Evolutionary conservation across 179 eudicot species (phyloP).

Genomic region (Gypsophila paniculata): DNA sequence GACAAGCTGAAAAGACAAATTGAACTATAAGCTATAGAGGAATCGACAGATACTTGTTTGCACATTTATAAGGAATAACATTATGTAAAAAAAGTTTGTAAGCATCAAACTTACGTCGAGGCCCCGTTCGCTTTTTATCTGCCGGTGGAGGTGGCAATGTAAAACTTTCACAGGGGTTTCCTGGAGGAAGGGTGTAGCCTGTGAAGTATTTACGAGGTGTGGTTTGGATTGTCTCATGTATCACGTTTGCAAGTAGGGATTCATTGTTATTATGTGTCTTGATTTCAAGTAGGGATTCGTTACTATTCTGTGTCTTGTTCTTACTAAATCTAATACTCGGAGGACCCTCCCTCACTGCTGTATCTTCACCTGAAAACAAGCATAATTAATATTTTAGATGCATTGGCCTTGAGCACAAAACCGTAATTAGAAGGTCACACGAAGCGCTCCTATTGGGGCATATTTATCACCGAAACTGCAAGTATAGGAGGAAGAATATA

Average conservation of each 20-base stretch:
- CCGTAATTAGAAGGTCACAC: neutral
- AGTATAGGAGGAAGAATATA: neutral
- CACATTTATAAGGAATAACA: conserved; percentile 7
- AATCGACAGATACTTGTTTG: neutral
- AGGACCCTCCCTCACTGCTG: conserved; percentile 33
- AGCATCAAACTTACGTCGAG: conserved; percentile 38
- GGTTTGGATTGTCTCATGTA: conserved; percentile 18
- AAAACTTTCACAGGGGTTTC: conserved; percentile 46
- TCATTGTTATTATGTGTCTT: conserved; percentile 15
- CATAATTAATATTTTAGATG: conserved; percentile 13
- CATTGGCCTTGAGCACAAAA: neutral
- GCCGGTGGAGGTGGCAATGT: conserved; percentile 49
- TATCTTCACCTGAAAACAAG: conserved; percentile 59
- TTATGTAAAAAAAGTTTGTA: neutral
- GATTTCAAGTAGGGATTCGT: conserved; percentile 19
- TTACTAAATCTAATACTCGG: conserved; percentile 37
- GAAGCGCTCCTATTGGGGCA: conserved; percentile 1
- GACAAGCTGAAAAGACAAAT: conserved; percentile 38
- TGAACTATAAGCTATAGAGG: conserved; percentile 13
- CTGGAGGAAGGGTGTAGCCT: conserved; percentile 69
- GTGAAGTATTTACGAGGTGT: conserved; percentile 51
- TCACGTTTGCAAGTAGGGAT: conserved; percentile 14
- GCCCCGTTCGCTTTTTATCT: conserved; percentile 47
- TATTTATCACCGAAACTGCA: neutral
- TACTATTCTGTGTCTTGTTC: conserved; percentile 18